phyloP scores from a whole-genome alignment of 2,329 filamentous ascomycete genomes.

The Sporothrix dimorphospora region DNA sequence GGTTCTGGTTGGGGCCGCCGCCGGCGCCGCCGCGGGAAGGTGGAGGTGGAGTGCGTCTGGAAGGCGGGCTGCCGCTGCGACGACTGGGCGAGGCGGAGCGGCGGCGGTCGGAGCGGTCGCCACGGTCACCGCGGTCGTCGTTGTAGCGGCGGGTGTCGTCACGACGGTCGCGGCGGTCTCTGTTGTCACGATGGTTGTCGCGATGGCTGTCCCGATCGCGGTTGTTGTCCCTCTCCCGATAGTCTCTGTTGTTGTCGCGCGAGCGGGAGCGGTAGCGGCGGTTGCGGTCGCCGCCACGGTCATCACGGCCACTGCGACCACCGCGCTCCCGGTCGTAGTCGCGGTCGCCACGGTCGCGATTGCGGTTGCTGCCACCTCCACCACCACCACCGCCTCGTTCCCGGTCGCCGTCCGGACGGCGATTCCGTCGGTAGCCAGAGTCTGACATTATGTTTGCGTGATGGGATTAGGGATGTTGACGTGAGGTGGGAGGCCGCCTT shows the following conservation, averaged over 20 bases:
- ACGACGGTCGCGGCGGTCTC: background rate
- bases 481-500: background rate
- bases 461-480: background rate
- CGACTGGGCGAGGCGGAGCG: slow-evolving; percentile 31
- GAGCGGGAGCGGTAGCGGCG: slow-evolving; percentile 32
- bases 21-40: background rate
- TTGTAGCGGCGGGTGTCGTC: background rate
- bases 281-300: slow-evolving; percentile 28
- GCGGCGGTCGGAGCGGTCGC: slow-evolving; percentile 1
- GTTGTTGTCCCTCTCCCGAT: slow-evolving; percentile 24
- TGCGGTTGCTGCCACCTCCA: slow-evolving; percentile 14
- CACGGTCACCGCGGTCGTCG: background rate
- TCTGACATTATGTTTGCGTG: slow-evolving; percentile 29
- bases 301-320: slow-evolving; percentile 5
- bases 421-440: slow-evolving; percentile 28
- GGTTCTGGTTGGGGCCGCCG: slow-evolving; percentile 9
- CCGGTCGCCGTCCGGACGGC: slow-evolving; percentile 31
- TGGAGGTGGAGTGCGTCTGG: background rate
- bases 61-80: slow-evolving; percentile 27
- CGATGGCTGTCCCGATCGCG: slow-evolving; percentile 5
- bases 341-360: slow-evolving; percentile 10
- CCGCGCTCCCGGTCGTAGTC: slow-evolving; percentile 23
- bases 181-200: background rate
- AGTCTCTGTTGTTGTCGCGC: slow-evolving; percentile 24
- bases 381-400: slow-evolving; percentile 4